phyloP scores from a whole-genome alignment of 2,329 filamentous ascomycete species.

The Curvularia sp. region DNA sequence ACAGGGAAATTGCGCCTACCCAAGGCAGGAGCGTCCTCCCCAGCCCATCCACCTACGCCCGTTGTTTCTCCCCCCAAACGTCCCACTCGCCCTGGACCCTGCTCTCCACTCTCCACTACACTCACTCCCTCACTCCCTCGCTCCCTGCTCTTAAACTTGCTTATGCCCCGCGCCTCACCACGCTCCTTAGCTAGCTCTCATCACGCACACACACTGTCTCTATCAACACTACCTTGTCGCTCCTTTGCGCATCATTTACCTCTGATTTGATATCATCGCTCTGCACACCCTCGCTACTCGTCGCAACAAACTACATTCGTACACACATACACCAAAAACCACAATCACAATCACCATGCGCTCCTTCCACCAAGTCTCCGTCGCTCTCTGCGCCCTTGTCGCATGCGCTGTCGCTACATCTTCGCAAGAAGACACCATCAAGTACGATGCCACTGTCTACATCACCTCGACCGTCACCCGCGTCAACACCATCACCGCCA shows the following conservation, averaged over 20 bases:
- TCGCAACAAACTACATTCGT: constrained; percentile 11
- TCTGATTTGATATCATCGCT: constrained; percentile 16
- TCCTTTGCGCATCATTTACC: constrained; percentile 24
- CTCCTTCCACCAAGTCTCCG: constrained; percentile 45
- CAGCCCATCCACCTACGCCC: constrained; percentile 19
- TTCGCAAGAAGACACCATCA: constrained; percentile 14
- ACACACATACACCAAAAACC: constrained; percentile 18
- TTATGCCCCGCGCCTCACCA: not conserved
- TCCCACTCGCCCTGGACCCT: constrained; percentile 16
- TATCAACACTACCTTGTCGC: constrained; percentile 17
- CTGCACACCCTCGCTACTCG: constrained; percentile 10
- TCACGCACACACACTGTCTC: constrained; percentile 11
- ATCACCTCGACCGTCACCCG: constrained; percentile 49
- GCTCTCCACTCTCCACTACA: constrained; percentile 21
- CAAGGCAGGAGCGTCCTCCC: constrained; percentile 17
- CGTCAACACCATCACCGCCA: constrained; percentile 50
- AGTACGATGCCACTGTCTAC: constrained; percentile 48
- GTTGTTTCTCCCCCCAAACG: constrained; percentile 37
- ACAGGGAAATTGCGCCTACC: constrained; percentile 35
- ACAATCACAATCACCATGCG: constrained; percentile 40
- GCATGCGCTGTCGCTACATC: constrained; percentile 39
- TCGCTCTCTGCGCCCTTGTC: constrained; percentile 47
- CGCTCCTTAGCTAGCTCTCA: constrained; percentile 8
- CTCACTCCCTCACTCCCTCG: not conserved
- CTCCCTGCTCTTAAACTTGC: constrained; percentile 12